A percentile compares a stretch with the other conserved stretches of the same genome.
Evolutionary conservation across 441 rosid species (phyloP).

Genomic region (Eruca vesicaria): DNA sequence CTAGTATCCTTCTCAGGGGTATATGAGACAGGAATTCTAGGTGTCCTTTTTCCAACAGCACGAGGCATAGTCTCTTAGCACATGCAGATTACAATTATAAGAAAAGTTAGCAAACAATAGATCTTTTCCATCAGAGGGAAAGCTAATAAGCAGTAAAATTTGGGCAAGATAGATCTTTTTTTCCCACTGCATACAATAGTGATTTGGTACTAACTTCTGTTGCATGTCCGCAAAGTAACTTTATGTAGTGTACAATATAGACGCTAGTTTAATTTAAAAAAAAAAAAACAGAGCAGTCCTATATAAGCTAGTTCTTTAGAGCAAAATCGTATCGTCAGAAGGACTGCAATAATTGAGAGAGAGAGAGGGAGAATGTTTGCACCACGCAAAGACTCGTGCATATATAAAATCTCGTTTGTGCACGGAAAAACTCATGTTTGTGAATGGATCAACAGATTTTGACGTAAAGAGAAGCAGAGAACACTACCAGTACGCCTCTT

Average conservation of each 20-base stretch:
- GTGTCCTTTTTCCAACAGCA: conserved; percentile 66
- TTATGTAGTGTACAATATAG: not conserved
- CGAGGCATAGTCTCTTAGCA: conserved; percentile 49
- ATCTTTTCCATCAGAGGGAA: not conserved
- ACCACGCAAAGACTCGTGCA: conserved; percentile 20
- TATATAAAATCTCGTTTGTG: conserved; percentile 10
- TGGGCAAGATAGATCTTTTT: not conserved
- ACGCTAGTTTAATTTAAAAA: not conserved
- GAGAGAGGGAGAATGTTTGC: not conserved
- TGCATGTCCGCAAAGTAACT: not conserved
- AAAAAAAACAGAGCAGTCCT: not conserved
- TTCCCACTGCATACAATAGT: not conserved
- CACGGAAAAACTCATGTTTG: not conserved
- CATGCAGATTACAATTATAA: conserved; percentile 24
- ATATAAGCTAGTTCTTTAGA: conserved; percentile 12
- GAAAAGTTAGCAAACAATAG: conserved; percentile 19
- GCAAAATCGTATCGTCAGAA: conserved; percentile 9
- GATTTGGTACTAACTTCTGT: not conserved
- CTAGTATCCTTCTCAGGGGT: conserved; percentile 47
- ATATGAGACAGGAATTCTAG: conserved; percentile 56
- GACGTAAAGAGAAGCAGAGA: conserved; percentile 23
- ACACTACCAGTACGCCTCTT: conserved; percentile 53
- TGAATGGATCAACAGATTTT: conserved; percentile 15
- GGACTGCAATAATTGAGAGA: not conserved
- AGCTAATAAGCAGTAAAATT: conserved; percentile 1